Base-by-base conservation (phyloP, 177 flowering plant species). In the Tripterygium wilfordii region DNA sequence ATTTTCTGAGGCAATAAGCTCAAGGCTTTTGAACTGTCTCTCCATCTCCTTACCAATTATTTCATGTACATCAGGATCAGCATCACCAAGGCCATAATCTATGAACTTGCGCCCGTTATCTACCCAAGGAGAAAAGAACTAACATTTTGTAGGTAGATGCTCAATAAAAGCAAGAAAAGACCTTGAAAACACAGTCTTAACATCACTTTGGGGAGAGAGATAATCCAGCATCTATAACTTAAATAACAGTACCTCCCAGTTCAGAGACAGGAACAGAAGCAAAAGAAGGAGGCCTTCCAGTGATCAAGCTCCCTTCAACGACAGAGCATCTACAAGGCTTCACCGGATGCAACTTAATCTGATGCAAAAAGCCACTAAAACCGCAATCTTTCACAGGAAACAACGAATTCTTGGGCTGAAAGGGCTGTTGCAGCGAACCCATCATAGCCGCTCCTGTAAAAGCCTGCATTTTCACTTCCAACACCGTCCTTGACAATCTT, bases 1-100 rank as follows among this genome's bases (percentile, higher is more conserved):
- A 56, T 92, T 92, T 65, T 91, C 96, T 1, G 96, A 91, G 13
- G 98, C 98, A 74, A 88, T 88, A 45, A 88, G 95, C 54, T 82
- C 96, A 33, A 88, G 71, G 48, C 94, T 80, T 56, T 61, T 82
- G 42, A 80, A 80, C 55, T 88, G 96, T 8, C 95, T 66, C 17
- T 82, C 64, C 70, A 85, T 91, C 69, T 88, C 98, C 56, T 78
- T 79, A 39, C 53, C 64, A 64, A 88, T 82, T 51, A 88, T 76
- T 19, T 58, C 36, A 56, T 64, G 59, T 42, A 91, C 86, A 60
- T 85, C 90, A 46, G 96, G 82, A 63, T 91, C 98, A 19, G 73
- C 81, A 60, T 76, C 85, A 27, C 63, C 57, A 37, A 87, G 64
- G 32, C 63, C 58, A 59, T 46, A 26, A 60, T 83, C 96, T 14